Conservation (phyloP, 176 grass and related monocot species). For the Oryza nivara region DNA sequence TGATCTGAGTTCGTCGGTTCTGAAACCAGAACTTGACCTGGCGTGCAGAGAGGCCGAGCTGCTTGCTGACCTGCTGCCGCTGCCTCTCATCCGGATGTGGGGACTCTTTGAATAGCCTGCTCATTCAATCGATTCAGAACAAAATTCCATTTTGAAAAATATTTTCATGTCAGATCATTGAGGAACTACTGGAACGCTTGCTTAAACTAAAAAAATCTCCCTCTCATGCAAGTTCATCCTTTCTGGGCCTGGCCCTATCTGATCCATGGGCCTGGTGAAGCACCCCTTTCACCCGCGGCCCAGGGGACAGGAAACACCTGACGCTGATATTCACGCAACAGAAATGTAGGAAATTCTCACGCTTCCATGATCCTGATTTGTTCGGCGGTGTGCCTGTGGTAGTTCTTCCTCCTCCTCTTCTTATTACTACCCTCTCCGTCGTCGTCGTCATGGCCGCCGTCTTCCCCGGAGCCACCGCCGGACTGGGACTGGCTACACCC, state of each 20-base stretch:
- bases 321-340: not conserved
- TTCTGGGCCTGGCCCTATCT: not conserved
- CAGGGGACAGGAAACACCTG: not conserved
- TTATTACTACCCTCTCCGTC: constrained; percentile 14
- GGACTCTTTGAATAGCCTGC: constrained; percentile 78
- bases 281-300: not conserved
- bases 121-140: not conserved
- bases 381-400: constrained; percentile 69
- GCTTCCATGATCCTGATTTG: constrained; percentile 80
- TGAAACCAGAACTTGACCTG: constrained; percentile 99
- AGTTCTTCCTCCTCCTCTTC: constrained; percentile 74
- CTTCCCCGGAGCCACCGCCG: constrained; percentile 47
- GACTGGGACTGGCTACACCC: constrained; percentile 24
- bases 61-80: constrained; percentile 68
- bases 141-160: not conserved
- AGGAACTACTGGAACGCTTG: not conserved
- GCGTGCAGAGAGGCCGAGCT: constrained; percentile 69
- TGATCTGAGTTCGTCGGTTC: constrained; percentile 85
- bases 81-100: constrained; percentile 93
- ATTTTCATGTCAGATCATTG: not conserved
- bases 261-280: not conserved
- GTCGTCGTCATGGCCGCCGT: constrained; percentile 25
- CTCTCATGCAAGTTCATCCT: not conserved
- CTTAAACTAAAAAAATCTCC: not conserved
- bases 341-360: constrained; percentile 23